A percentile compares a stretch with the other conserved stretches of the same genome.
phyloP scores from a whole-genome alignment of 1,139 yeast genomes.

The Lipomyces yarrowii region DNA sequence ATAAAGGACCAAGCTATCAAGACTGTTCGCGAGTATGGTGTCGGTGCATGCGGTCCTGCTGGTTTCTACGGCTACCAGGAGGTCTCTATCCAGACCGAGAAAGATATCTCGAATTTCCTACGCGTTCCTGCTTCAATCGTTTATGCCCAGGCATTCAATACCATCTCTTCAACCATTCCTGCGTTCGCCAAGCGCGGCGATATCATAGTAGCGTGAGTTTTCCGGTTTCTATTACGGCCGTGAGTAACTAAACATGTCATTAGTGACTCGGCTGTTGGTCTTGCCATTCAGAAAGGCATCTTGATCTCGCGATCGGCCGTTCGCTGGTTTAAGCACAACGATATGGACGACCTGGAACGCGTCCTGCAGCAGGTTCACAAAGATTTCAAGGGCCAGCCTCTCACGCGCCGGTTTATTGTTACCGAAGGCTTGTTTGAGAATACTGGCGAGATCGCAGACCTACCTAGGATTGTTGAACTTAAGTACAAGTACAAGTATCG shows the following conservation, averaged over 20 bases:
- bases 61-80: constrained; percentile 97
- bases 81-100: constrained; percentile 80
- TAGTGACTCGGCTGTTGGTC: constrained; percentile 68
- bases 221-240: not conserved
- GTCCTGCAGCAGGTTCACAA: constrained; percentile 55
- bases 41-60: constrained; percentile 98
- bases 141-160: constrained; percentile 91
- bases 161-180: constrained; percentile 95
- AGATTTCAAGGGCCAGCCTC: constrained; percentile 59
- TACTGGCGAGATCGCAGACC: constrained; percentile 77
- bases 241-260: not conserved
- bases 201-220: constrained; percentile 64
- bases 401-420: constrained; percentile 84
- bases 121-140: constrained; percentile 78
- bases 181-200: constrained; percentile 96
- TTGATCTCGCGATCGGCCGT: constrained; percentile 84
- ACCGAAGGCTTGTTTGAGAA: constrained; percentile 88
- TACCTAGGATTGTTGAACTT: constrained; percentile 63
- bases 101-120: constrained; percentile 70
- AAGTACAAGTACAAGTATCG: constrained; percentile 83
- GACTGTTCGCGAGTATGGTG: constrained; percentile 74
- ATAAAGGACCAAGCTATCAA: constrained; percentile 60
- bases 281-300: constrained; percentile 86
- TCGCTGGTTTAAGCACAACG: constrained; percentile 80
- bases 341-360: constrained; percentile 75